Percentiles rank a stretch among this genome's conserved stretches.
Evolutionary conservation across 441 rosid species (phyloP).

Genomic region (Iberis amara): DNA sequence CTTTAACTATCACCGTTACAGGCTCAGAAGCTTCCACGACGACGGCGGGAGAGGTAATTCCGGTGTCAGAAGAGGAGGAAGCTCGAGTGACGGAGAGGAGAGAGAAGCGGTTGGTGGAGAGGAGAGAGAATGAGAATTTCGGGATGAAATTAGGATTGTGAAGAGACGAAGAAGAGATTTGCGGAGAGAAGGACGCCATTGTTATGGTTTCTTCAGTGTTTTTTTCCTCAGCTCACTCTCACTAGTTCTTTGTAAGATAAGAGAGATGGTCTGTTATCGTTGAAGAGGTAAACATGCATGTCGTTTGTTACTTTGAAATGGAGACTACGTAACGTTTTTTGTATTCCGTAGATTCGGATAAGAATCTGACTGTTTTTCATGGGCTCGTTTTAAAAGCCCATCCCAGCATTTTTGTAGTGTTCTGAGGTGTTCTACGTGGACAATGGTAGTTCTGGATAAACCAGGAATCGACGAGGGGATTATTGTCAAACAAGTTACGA

Average conservation of each 20-base stretch:
- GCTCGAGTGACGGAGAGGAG: conserved; percentile 27
- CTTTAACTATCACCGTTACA: conserved; percentile 1
- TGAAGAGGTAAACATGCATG: conserved; percentile 6
- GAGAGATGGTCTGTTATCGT: conserved; percentile 8
- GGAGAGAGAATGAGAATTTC: conserved; percentile 21
- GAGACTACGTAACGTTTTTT: conserved; percentile 24
- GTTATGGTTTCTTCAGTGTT: conserved; percentile 1
- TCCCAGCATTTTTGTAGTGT: not conserved
- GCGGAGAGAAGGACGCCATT: conserved; percentile 27
- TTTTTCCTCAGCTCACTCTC: not conserved
- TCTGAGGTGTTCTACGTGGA: no score
- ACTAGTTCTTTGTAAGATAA: conserved; percentile 9
- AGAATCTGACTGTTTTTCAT: not conserved
- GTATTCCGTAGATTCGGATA: not conserved
- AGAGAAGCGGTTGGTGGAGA: conserved; percentile 25
- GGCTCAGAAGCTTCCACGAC: conserved; percentile 13
- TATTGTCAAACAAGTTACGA: no score
- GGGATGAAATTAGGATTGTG: conserved; percentile 11
- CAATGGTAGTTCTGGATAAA: no score
- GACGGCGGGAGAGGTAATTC: conserved; percentile 26
- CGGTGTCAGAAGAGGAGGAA: conserved; percentile 18
- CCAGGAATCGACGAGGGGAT: no score
- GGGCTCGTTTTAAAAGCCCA: conserved; percentile 11
- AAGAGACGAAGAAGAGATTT: conserved; percentile 30
- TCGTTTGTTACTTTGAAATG: conserved; percentile 2